Percentiles rank a stretch among this genome's conserved stretches.
Evolutionary conservation across 2,329 filamentous ascomycete genomes (phyloP).

Genomic region (Massarina eburnea): DNA sequence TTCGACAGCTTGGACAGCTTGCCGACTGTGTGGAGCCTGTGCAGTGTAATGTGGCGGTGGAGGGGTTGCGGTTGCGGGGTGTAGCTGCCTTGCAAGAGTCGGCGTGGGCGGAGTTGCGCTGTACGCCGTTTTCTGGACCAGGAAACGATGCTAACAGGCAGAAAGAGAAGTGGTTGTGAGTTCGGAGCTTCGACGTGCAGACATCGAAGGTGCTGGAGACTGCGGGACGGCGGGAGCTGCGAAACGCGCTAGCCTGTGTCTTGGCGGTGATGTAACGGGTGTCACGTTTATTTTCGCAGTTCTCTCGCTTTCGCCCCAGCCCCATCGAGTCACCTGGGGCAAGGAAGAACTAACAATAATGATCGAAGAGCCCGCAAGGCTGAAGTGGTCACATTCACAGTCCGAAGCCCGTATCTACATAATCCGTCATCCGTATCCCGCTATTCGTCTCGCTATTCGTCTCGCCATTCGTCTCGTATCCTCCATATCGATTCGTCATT

Average conservation of each 20-base stretch:
- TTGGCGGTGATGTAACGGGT: conserved; percentile 3
- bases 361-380: not conserved
- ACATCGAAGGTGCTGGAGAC: conserved; percentile 3
- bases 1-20: conserved; percentile 50
- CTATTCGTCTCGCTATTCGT: conserved; percentile 4
- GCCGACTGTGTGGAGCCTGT: conserved; percentile 32
- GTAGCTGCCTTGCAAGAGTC: not conserved
- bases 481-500: conserved; percentile 11
- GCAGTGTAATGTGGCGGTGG: conserved; percentile 19
- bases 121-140: too few relatives aligned
- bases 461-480: conserved; percentile 3
- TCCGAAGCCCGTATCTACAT: conserved; percentile 15
- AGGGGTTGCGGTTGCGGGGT: not conserved
- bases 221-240: conserved; percentile 4
- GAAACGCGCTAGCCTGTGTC: conserved; percentile 11
- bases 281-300: too few relatives aligned
- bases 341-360: not conserved
- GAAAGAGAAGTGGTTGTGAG: conserved; percentile 4
- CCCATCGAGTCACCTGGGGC: too few relatives aligned
- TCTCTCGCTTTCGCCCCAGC: too few relatives aligned
- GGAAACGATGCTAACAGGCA: not conserved
- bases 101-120: too few relatives aligned
- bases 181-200: not conserved
- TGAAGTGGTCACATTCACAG: conserved; percentile 17
- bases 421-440: conserved; percentile 12